These are phyloP conservation scores for Boletus rex-veris DNA, from an alignment of 768 basidiomycete genomes.

Conservation along the genomic window DNA sequence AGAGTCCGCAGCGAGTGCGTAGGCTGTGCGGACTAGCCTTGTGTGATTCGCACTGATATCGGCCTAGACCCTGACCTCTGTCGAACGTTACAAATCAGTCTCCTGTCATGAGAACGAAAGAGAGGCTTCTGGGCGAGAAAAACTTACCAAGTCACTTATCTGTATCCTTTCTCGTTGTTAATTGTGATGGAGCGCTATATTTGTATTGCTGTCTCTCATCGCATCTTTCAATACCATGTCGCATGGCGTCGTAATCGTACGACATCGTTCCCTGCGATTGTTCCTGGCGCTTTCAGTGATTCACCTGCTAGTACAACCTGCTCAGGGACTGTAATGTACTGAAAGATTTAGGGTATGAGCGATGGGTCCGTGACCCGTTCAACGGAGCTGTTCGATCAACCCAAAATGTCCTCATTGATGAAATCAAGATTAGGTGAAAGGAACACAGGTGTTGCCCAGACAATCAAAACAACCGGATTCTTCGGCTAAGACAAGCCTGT, in stretches of 20 bases:
- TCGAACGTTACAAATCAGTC: slow-evolving; percentile 5
- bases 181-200: slow-evolving; percentile 32
- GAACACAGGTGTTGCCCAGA: neutral
- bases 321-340: neutral
- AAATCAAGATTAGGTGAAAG: slow-evolving; percentile 1
- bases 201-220: slow-evolving; percentile 27
- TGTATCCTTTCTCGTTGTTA: slow-evolving; percentile 30
- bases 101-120: slow-evolving; percentile 10
- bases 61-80: slow-evolving; percentile 11
- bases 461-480: slow-evolving; percentile 2
- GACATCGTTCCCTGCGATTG: slow-evolving; percentile 22
- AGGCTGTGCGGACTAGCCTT: slow-evolving; percentile 9
- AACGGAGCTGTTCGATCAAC: slow-evolving; percentile 3
- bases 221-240: slow-evolving; percentile 9
- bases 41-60: slow-evolving; percentile 8
- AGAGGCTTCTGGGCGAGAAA: neutral
- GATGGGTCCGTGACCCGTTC: neutral
- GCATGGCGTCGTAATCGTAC: slow-evolving; percentile 25
- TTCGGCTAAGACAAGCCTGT: slow-evolving; percentile 17
- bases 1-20: neutral
- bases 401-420: neutral
- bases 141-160: slow-evolving; percentile 15
- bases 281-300: slow-evolving; percentile 18
- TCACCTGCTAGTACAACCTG: neutral
- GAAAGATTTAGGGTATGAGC: neutral